Evolutionary conservation across 1,139 yeast genomes (phyloP).

Genomic region (Blastobotrys ciferrii): DNA sequence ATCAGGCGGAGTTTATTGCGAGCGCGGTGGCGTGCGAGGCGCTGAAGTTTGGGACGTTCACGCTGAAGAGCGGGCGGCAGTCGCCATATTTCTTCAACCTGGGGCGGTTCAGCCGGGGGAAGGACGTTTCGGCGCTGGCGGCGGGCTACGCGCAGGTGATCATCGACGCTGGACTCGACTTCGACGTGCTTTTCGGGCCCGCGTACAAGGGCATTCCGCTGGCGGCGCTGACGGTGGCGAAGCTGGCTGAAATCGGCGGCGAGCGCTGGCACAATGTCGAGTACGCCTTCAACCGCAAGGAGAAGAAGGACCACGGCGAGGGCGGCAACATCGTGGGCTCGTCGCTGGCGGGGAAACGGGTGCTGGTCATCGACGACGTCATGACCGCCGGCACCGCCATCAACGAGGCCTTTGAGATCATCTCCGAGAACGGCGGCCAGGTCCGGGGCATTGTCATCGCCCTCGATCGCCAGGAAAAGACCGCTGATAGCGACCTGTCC

Average conservation of each 20-base stretch:
- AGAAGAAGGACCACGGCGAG: slow-evolving; percentile 97
- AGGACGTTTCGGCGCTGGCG: slow-evolving; percentile 72
- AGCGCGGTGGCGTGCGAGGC: slow-evolving; percentile 80
- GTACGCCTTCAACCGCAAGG: slow-evolving; percentile 51
- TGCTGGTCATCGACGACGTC: slow-evolving; percentile 90
- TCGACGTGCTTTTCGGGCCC: slow-evolving; percentile 93
- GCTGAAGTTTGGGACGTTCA: slow-evolving; percentile 80
- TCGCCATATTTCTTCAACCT: slow-evolving; percentile 98
- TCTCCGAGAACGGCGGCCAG: slow-evolving; percentile 63
- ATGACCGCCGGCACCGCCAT: slow-evolving; percentile 99
- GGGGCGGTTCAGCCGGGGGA: slow-evolving; percentile 84
- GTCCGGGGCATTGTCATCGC: slow-evolving; percentile 88
- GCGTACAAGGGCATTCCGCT: slow-evolving; percentile 97
- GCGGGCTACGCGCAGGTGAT: slow-evolving; percentile 87
- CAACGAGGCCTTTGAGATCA: slow-evolving; percentile 85
- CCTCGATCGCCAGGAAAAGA: slow-evolving; percentile 90
- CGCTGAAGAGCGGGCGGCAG: slow-evolving; percentile 84
- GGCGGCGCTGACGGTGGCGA: slow-evolving; percentile 89
- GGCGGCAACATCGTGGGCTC: slow-evolving; percentile 95
- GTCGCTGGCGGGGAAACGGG: slow-evolving; percentile 62
- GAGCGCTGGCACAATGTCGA: slow-evolving; percentile 56
- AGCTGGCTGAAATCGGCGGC: slow-evolving; percentile 88
- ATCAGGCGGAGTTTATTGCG: slow-evolving; percentile 69
- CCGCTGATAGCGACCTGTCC: slow-evolving; percentile 62
- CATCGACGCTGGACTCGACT: slow-evolving; percentile 72